phyloP scores from a whole-genome alignment of 176 grass and related monocot species.

The Carex kokanica region DNA sequence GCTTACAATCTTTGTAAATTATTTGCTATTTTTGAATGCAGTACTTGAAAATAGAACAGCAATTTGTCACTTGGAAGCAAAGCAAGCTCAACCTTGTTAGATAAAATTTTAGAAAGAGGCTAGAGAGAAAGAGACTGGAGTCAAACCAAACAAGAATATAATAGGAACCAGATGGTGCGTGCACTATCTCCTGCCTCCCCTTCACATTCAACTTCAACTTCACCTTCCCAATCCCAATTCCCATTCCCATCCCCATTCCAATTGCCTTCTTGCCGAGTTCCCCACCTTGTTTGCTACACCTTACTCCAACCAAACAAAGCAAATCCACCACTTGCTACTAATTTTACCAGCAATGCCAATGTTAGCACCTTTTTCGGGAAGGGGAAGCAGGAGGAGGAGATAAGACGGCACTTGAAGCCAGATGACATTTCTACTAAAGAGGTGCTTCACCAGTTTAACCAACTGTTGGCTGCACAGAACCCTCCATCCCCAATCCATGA shows the following conservation, averaged over 20 bases:
- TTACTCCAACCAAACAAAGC: background rate
- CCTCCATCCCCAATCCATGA: too few relatives aligned
- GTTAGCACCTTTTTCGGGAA: background rate
- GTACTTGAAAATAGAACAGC: background rate
- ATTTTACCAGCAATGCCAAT: background rate
- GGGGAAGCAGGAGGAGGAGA: background rate
- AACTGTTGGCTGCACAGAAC: too few relatives aligned
- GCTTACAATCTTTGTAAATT: background rate
- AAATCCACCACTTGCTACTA: background rate
- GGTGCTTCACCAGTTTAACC: background rate
- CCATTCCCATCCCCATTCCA: background rate
- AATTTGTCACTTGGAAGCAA: background rate
- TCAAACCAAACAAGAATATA: background rate
- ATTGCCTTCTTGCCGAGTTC: background rate
- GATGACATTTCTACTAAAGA: background rate
- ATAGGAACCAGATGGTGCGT: background rate
- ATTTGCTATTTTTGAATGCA: background rate
- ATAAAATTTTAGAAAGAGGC: constrained; percentile 6
- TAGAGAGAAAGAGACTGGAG: background rate
- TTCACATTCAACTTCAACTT: background rate
- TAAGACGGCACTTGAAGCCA: background rate
- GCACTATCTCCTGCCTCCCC: background rate
- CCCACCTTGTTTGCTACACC: background rate
- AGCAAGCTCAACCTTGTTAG: constrained; percentile 2
- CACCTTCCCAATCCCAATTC: background rate